Conservation (phyloP, 2,329 filamentous ascomycete genomes). For the Mycosphaerella arachidis region DNA sequence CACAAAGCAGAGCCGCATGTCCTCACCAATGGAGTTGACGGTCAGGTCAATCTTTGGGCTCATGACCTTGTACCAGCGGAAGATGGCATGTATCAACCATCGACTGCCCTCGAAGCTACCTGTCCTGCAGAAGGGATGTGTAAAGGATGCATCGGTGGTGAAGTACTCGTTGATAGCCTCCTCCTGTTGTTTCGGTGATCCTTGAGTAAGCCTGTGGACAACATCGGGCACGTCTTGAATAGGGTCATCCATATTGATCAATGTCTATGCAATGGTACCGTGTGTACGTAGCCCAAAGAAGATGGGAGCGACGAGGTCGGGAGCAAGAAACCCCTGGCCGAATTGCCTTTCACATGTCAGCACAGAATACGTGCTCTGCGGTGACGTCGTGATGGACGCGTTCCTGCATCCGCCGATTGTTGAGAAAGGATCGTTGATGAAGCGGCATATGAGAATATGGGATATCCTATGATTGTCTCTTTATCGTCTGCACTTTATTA, state of each 20-base stretch:
- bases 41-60: conserved; percentile 66
- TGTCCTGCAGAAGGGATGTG: conserved; percentile 73
- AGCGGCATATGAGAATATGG: neutral
- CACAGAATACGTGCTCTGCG: neutral
- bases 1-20: neutral
- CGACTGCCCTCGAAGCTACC: conserved; percentile 58
- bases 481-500: neutral
- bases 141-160: conserved; percentile 65
- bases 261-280: neutral
- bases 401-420: conserved; percentile 1
- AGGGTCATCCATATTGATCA: conserved; percentile 31
- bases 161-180: conserved; percentile 68
- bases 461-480: no score
- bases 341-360: conserved; percentile 5
- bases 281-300: neutral
- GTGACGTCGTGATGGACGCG: neutral
- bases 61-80: conserved; percentile 79
- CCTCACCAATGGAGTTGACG: conserved; percentile 56
- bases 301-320: neutral
- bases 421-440: neutral
- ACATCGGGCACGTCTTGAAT: conserved; percentile 60
- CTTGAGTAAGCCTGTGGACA: conserved; percentile 65
- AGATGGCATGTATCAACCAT: conserved; percentile 64
- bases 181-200: conserved; percentile 61
- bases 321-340: neutral